Evolutionary conservation across 371 early-diverging fungal species (phyloP).

Genomic region (Saksenaea oblongispora): DNA sequence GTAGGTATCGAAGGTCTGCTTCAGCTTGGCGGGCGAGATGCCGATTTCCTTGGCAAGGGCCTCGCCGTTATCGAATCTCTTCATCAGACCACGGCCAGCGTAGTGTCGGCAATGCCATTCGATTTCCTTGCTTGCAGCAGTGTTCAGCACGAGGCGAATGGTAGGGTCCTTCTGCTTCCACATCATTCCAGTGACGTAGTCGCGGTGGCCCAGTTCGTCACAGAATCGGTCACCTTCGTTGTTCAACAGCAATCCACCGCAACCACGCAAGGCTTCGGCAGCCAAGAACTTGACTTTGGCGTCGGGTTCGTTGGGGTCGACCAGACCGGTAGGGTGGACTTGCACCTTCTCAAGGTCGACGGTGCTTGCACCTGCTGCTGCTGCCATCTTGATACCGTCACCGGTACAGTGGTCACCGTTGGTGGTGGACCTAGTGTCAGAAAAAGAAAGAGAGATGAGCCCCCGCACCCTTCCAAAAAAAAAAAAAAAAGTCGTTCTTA

Average conservation of each 20-base stretch:
- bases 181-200: conserved; percentile 85
- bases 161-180: conserved; percentile 78
- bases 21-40: conserved; percentile 65
- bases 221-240: conserved; percentile 90
- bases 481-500: conserved; percentile 5
- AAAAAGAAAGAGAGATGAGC: background rate
- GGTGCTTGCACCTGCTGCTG: conserved; percentile 79
- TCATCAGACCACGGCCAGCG: conserved; percentile 89
- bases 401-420: conserved; percentile 96
- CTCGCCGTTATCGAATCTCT: conserved; percentile 69
- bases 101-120: conserved; percentile 96
- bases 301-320: conserved; percentile 88
- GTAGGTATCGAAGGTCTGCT: conserved; percentile 81
- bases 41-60: conserved; percentile 86
- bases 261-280: conserved; percentile 96
- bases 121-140: conserved; percentile 85
- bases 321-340: conserved; percentile 96
- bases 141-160: conserved; percentile 84
- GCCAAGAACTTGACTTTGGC: conserved; percentile 89
- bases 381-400: conserved; percentile 93
- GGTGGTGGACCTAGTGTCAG: conserved; percentile 64
- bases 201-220: conserved; percentile 91
- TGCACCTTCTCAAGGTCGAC: conserved; percentile 96
- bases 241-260: conserved; percentile 86
- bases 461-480: conserved; percentile 41